Conservation (phyloP, 345 rosid species). For the Lepidium didymum region DNA sequence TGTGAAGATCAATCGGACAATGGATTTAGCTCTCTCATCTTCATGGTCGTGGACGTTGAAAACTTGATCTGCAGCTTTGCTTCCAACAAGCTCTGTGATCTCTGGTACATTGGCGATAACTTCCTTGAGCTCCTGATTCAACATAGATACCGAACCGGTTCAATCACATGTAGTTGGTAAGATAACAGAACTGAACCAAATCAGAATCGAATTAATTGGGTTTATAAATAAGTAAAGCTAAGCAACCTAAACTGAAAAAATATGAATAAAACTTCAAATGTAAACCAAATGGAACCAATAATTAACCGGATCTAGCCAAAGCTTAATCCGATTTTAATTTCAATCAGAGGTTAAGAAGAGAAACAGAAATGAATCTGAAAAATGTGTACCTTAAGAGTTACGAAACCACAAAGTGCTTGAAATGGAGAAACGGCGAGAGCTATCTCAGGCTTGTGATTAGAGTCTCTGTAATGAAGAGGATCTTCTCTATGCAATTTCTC, state of each 20-base stretch:
- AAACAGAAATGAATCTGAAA: background rate
- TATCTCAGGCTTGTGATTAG: slow-evolving; percentile 95
- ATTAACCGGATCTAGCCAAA: background rate
- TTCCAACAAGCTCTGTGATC: slow-evolving; percentile 65
- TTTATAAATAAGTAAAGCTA: background rate
- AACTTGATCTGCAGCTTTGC: slow-evolving; percentile 39
- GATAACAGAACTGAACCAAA: background rate
- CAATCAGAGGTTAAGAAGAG: background rate
- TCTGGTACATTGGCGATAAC: slow-evolving; percentile 71
- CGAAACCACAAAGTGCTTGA: slow-evolving; percentile 89
- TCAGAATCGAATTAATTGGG: background rate
- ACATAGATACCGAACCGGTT: background rate
- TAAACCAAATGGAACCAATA: too few relatives aligned
- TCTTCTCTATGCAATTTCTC: slow-evolving; percentile 53
- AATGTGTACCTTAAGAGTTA: slow-evolving; percentile 47
- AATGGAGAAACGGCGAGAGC: slow-evolving; percentile 89
- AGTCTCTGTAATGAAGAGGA: slow-evolving; percentile 68
- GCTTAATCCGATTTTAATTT: background rate
- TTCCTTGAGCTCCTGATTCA: slow-evolving; percentile 68
- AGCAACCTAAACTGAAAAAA: background rate
- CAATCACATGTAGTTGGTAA: background rate
- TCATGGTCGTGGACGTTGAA: slow-evolving; percentile 38
- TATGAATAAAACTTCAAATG: background rate
- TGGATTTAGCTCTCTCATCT: slow-evolving; percentile 41
- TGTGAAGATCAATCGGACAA: slow-evolving; percentile 61